Conservation (phyloP, 352 stramenopile species). For the Globisporangium rhizosaccharum region DNA sequence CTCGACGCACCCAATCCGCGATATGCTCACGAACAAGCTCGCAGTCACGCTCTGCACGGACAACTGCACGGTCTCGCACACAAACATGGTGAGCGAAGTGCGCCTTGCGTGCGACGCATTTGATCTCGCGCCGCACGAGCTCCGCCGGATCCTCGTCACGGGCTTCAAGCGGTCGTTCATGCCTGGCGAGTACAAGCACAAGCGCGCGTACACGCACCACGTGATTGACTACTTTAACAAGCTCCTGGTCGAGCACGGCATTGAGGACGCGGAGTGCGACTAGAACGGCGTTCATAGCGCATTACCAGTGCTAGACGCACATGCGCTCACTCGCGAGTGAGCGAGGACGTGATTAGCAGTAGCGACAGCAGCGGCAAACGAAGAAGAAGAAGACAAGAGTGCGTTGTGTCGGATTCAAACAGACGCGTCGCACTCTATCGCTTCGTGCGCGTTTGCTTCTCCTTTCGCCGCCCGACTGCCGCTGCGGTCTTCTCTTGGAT, state of each 20-base stretch:
- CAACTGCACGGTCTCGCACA: constrained; percentile 86
- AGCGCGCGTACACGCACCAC: constrained; percentile 79
- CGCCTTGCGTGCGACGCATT: constrained; percentile 80
- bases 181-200: constrained; percentile 63
- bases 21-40: constrained; percentile 83
- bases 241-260: constrained; percentile 61
- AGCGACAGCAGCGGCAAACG: not conserved
- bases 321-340: not conserved
- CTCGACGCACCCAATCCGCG: constrained; percentile 60
- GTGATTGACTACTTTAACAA: constrained; percentile 87
- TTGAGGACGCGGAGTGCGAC: constrained; percentile 24
- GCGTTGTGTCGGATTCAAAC: too few relatives aligned
- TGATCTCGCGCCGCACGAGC: constrained; percentile 55
- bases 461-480: constrained; percentile 54
- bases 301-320: not conserved
- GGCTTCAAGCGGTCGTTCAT: constrained; percentile 88
- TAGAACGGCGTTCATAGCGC: not conserved
- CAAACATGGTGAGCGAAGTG: constrained; percentile 79
- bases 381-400: not conserved
- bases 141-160: constrained; percentile 74
- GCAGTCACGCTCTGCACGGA: constrained; percentile 82
- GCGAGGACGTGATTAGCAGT: too few relatives aligned
- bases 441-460: constrained; percentile 56
- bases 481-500: constrained; percentile 77
- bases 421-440: constrained; percentile 14